Evolutionary conservation across 2,329 filamentous ascomycete genomes (phyloP).

Genomic region (Mariannaea elegans): DNA sequence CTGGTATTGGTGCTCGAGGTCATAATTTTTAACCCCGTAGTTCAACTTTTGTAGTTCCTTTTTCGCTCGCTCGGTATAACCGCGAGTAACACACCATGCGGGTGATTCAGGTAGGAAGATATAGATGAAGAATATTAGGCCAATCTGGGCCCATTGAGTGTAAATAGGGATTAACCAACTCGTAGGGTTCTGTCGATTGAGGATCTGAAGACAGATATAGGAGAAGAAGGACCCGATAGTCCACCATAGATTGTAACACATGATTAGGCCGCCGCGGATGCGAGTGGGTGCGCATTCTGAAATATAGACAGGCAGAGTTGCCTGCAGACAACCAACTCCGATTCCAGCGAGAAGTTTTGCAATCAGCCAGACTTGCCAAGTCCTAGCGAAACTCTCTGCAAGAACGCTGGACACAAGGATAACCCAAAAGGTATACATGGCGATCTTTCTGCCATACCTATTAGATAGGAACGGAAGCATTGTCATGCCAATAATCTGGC

Average conservation of each 20-base stretch:
- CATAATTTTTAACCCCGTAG: slow-evolving; percentile 38
- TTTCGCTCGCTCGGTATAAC: slow-evolving; percentile 17
- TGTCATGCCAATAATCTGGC: slow-evolving; percentile 51
- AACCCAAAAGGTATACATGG: slow-evolving; percentile 44
- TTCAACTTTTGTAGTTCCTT: slow-evolving; percentile 28
- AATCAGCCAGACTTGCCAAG: slow-evolving; percentile 52
- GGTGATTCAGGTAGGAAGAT: slow-evolving; percentile 51
- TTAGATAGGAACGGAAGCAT: slow-evolving; percentile 38
- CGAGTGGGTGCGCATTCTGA: slow-evolving; percentile 52
- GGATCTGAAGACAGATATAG: slow-evolving; percentile 50
- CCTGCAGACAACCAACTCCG: slow-evolving; percentile 53
- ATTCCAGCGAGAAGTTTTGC: slow-evolving; percentile 47
- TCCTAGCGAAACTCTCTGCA: slow-evolving; percentile 47
- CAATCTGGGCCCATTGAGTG: slow-evolving; percentile 56
- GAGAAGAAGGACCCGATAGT: slow-evolving; percentile 53
- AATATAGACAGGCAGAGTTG: slow-evolving; percentile 52
- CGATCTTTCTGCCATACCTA: slow-evolving; percentile 42
- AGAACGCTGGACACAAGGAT: slow-evolving; percentile 47
- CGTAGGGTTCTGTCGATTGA: slow-evolving; percentile 42
- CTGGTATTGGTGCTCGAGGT: slow-evolving; percentile 42
- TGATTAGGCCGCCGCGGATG: slow-evolving; percentile 50
- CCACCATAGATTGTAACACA: slow-evolving; percentile 55
- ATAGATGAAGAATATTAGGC: slow-evolving; percentile 50
- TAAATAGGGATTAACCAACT: slow-evolving; percentile 53
- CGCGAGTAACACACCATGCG: slow-evolving; percentile 46